phyloP scores from a whole-genome alignment of 768 basidiomycete species.

The Russula ochroleuca region DNA sequence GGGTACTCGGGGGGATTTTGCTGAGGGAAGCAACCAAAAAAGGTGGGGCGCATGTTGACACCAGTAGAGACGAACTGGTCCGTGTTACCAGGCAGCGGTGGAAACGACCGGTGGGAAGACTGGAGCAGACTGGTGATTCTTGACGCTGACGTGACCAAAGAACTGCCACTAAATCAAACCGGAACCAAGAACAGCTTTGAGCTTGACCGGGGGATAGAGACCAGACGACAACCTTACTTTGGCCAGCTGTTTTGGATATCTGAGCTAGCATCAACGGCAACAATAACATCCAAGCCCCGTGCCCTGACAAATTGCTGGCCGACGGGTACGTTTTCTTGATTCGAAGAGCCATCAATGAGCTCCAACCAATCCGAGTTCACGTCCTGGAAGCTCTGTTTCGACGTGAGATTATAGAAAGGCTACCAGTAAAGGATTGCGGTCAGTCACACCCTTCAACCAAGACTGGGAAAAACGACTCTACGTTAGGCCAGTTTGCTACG shows the following conservation, averaged over 20 bases:
- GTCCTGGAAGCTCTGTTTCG: conserved; percentile 47
- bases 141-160: conserved; percentile 42
- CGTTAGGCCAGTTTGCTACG: conserved; percentile 67
- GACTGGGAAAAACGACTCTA: conserved; percentile 27
- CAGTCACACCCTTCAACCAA: neutral
- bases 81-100: conserved; percentile 53
- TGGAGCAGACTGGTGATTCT: conserved; percentile 45
- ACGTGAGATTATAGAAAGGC: conserved; percentile 52
- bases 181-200: conserved; percentile 2
- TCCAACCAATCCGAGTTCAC: conserved; percentile 49
- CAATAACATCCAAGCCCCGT: conserved; percentile 66
- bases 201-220: neutral
- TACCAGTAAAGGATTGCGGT: neutral
- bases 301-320: conserved; percentile 66
- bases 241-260: conserved; percentile 60
- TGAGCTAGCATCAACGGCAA: conserved; percentile 66
- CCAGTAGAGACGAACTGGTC: conserved; percentile 55
- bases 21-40: conserved; percentile 70
- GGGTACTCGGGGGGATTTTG: conserved; percentile 54
- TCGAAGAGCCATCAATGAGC: conserved; percentile 68
- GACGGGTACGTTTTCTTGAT: conserved; percentile 65
- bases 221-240: conserved; percentile 43
- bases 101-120: conserved; percentile 55
- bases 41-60: conserved; percentile 63
- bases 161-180: conserved; percentile 44